Evolutionary conservation across 305 asterid species (phyloP), one percentile per base, ranked within the genome.

Genomic region (Fraxinus nigra): DNA sequence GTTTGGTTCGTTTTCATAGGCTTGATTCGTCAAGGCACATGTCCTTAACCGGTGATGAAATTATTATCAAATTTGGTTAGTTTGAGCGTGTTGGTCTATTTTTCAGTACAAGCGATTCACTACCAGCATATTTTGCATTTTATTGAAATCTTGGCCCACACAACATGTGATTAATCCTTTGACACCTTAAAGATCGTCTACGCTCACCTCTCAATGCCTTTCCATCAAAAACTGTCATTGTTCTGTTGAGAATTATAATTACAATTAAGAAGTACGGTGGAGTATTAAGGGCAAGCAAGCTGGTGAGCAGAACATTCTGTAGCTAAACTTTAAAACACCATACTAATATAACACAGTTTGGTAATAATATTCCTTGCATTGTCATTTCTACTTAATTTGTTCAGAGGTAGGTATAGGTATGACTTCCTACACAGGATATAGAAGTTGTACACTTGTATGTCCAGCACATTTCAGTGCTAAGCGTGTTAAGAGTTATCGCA

Each of bases 361-460:
- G 33, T 32, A 63, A 9, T 63, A 63, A 24, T 63, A 22, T 63
- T 63, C 72, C 72, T 13, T 9, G 3, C 5, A 7, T 3, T 20
- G 22, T n/a, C 20, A 37, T 37, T 54, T 54, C 24, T 61, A 63
- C 28, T 63, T 20, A 61, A 61, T 61, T 61, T 11, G 0, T 9
- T 61, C 16, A 61, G 72, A 61, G 72, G 26, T 24, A 24, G 26
- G 72, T 20, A 20, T 67, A 37, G 32, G 34, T 80, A 51, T 5
- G 72, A 56, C 59, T 82, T 74, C 80, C 61, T 38, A 37, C 40
- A 37, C 10, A 37, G 10, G 40, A 74, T 61, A 79, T 80, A 70
- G 75, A 30, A 46, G 73, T 77, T 79, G 22, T 76, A 37, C 40
- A 63, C 75, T 72, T 40, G 24, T 74, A 75, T 65, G 40, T 73